Conservation (phyloP, 2,329 filamentous ascomycete genomes). For the Colletotrichum viniferum region DNA sequence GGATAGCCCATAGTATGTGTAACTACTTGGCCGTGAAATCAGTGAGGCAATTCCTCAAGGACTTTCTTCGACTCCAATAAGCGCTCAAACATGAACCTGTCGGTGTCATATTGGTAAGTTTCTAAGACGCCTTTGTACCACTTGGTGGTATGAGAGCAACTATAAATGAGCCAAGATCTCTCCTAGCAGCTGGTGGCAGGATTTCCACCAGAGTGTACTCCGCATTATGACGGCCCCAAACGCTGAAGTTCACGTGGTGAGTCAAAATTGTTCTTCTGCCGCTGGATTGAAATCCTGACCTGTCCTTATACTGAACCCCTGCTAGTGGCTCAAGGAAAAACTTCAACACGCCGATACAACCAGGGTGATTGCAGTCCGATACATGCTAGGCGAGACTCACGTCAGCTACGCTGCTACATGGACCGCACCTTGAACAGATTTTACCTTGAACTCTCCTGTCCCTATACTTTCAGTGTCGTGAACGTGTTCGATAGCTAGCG, state of each 20-base stretch:
- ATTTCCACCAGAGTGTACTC: neutral
- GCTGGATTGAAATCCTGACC: neutral
- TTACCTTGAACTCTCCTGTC: neutral
- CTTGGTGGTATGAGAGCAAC: neutral
- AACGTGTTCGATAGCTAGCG: neutral
- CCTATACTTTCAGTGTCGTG: neutral
- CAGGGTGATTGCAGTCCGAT: neutral
- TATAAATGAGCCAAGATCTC: neutral
- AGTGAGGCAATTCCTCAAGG: neutral
- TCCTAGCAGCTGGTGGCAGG: neutral
- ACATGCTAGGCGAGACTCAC: neutral
- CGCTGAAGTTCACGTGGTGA: neutral
- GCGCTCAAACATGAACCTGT: neutral
- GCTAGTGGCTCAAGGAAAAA: neutral
- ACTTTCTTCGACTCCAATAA: neutral
- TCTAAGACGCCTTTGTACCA: neutral
- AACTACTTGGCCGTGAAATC: neutral
- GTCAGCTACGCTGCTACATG: neutral
- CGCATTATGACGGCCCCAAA: neutral
- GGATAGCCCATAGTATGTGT: neutral
- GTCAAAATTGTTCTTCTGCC: neutral
- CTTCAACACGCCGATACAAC: neutral
- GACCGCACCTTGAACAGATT: rapidly evolving
- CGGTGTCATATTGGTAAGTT: neutral
- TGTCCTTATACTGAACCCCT: neutral